These are phyloP conservation scores for Sporobolomyces roseus DNA, from an alignment of 768 basidiomycete species.

Conservation along the genomic window DNA sequence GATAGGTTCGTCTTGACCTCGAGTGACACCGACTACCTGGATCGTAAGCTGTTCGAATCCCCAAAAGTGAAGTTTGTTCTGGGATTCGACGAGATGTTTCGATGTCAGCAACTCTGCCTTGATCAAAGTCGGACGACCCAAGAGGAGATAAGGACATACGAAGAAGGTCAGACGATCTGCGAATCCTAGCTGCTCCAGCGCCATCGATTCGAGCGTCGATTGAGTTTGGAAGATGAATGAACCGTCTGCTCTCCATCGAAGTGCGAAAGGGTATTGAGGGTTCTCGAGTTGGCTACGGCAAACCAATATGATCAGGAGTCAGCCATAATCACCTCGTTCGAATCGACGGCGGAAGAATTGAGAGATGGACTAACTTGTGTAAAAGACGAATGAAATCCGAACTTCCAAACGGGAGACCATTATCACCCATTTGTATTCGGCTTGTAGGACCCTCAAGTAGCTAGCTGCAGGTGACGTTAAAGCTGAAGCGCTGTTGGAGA, in stretches of 20 bases:
- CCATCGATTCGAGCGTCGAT: neutral
- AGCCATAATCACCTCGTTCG: neutral
- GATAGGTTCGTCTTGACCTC: neutral
- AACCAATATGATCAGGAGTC: no score
- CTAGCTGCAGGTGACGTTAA: no score
- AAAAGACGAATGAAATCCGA: neutral
- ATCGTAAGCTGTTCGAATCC: neutral
- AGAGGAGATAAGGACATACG: no score
- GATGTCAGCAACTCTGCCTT: no score
- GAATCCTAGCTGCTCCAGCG: neutral
- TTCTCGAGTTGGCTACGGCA: constrained; percentile 1
- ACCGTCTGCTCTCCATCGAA: neutral
- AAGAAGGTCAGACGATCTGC: neutral
- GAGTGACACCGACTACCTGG: neutral
- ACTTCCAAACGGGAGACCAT: no score
- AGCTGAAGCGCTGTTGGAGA: no score
- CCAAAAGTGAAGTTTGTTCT: neutral
- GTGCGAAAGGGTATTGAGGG: constrained; percentile 6
- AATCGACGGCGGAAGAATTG: neutral
- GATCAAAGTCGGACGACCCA: no score
- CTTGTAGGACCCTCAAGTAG: no score
- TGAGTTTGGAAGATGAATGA: neutral
- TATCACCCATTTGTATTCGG: no score
- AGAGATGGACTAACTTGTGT: neutral
- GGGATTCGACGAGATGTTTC: no score